phyloP scores from a whole-genome alignment of 768 basidiomycete species.

The Mycena floridula region DNA sequence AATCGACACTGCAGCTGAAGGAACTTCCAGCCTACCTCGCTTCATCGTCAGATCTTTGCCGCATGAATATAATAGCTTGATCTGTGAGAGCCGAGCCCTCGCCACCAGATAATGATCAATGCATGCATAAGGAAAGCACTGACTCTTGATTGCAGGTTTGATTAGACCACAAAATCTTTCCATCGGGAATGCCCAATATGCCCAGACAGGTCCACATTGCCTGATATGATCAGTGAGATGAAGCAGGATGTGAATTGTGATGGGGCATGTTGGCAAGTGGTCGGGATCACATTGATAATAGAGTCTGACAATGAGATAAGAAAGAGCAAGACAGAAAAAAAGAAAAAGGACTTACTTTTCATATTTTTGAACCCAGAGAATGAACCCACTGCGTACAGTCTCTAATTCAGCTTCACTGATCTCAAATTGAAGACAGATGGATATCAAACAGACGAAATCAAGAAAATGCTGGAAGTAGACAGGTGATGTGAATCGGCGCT shows the following conservation, averaged over 20 bases:
- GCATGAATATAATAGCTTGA: slow-evolving; percentile 10
- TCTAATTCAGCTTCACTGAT: slow-evolving; percentile 11
- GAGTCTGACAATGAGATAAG: slow-evolving; percentile 6
- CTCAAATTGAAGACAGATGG: slow-evolving; percentile 21
- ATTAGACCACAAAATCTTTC: slow-evolving; percentile 16
- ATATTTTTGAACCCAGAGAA: slow-evolving; percentile 19
- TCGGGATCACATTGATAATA: slow-evolving; percentile 15
- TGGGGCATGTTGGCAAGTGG: slow-evolving; percentile 10
- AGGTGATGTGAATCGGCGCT: slow-evolving; percentile 7
- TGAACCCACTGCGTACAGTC: slow-evolving; percentile 13
- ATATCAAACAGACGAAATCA: slow-evolving; percentile 18
- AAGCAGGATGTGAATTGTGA: slow-evolving; percentile 14
- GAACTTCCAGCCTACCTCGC: neutral
- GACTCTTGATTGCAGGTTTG: slow-evolving; percentile 7
- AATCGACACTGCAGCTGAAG: neutral
- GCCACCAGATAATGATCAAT: slow-evolving; percentile 7
- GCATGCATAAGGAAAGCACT: slow-evolving; percentile 8
- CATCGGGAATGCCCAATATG: slow-evolving; percentile 17
- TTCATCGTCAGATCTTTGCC: slow-evolving; percentile 3
- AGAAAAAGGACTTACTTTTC: slow-evolving; percentile 17
- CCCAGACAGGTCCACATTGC: slow-evolving; percentile 13
- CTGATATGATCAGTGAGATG: slow-evolving; percentile 15
- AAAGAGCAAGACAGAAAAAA: neutral
- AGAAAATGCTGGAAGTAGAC: slow-evolving; percentile 27
- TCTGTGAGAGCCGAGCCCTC: slow-evolving; percentile 10